Conservation (phyloP, 2,329 filamentous ascomycete genomes). For the Lasiodiplodia sp. region DNA sequence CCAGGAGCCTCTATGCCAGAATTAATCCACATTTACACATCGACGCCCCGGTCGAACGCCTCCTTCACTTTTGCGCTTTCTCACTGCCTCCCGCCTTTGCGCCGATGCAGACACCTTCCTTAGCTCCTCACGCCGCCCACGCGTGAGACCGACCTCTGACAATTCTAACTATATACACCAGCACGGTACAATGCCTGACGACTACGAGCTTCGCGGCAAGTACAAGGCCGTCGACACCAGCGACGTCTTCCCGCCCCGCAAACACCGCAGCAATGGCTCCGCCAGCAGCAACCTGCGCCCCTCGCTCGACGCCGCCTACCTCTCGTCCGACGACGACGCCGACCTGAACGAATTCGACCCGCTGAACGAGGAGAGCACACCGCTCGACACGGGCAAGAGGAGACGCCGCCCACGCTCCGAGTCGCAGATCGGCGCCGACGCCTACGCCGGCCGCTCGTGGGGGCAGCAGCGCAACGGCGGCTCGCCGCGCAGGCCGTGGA, state of each 20-base stretch:
- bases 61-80: background rate
- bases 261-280: slow-evolving; percentile 33
- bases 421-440: slow-evolving; percentile 36
- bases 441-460: slow-evolving; percentile 24
- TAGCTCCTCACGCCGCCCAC: slow-evolving; percentile 10
- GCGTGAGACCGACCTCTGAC: background rate
- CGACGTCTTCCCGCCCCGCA: background rate
- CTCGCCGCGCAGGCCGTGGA: slow-evolving; percentile 28
- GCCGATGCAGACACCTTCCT: slow-evolving; percentile 6
- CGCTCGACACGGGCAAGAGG: slow-evolving; percentile 46
- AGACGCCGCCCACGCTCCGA: slow-evolving; percentile 42
- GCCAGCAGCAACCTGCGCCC: slow-evolving; percentile 43
- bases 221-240: slow-evolving; percentile 46
- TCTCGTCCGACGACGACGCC: slow-evolving; percentile 45
- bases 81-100: background rate
- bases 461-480: slow-evolving; percentile 11
- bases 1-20: slow-evolving; percentile 2
- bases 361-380: slow-evolving; percentile 50
- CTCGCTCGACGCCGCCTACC: slow-evolving; percentile 40
- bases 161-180: background rate
- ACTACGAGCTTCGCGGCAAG: slow-evolving; percentile 47
- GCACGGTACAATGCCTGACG: slow-evolving; percentile 23
- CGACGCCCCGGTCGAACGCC: background rate
- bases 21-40: slow-evolving; percentile 19
- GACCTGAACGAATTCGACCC: slow-evolving; percentile 57